These are phyloP conservation scores for Gracilaria domingensis DNA, from an alignment of 23 red algal genomes.

Conservation along the genomic window DNA sequence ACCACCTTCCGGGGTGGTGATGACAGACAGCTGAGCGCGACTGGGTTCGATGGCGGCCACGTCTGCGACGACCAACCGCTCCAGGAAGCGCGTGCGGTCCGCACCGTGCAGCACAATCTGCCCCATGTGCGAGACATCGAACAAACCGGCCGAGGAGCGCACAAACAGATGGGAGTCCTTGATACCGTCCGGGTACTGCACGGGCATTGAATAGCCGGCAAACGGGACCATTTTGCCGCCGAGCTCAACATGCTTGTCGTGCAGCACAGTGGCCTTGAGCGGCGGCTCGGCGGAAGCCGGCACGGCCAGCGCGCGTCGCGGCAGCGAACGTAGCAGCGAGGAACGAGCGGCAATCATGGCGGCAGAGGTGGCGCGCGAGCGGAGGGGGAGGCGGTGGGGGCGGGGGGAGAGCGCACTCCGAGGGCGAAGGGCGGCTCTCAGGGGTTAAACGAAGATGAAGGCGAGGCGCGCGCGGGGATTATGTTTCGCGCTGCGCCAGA, in stretches of 20 bases:
- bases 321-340: background rate
- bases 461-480: background rate
- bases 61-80: constrained; percentile 87
- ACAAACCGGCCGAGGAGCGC: constrained; percentile 88
- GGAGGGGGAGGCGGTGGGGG: background rate
- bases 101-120: constrained; percentile 91
- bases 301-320: constrained; percentile 37
- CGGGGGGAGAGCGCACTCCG: background rate
- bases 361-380: background rate
- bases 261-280: constrained; percentile 92
- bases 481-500: constrained; percentile 34
- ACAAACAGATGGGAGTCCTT: constrained; percentile 94
- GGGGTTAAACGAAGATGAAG: constrained; percentile 41
- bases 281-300: constrained; percentile 59
- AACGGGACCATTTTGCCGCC: constrained; percentile 98
- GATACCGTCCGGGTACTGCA: constrained; percentile 98
- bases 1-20: constrained; percentile 86
- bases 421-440: background rate
- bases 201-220: constrained; percentile 92
- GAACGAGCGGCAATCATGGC: constrained; percentile 21
- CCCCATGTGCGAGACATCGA: constrained; percentile 99
- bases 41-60: constrained; percentile 53
- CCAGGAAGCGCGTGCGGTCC: constrained; percentile 82
- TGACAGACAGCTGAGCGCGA: constrained; percentile 78
- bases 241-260: constrained; percentile 84